Base-by-base conservation (phyloP, 331 rosid species). In the Malus hybrid region DNA sequence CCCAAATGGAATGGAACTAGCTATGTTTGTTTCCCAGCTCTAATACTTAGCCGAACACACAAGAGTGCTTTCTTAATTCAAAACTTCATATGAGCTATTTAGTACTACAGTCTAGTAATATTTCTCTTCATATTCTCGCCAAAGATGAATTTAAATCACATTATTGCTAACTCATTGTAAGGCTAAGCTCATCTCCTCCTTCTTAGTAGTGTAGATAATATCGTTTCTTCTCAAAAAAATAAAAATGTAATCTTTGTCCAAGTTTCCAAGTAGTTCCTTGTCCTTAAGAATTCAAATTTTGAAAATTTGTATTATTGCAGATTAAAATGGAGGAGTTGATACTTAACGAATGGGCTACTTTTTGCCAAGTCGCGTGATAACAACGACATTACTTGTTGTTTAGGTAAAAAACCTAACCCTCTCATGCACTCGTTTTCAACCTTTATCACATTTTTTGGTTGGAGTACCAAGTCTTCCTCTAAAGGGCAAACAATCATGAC, bases 381-480 rank as follows among this genome's bases (percentile, higher is more conserved):
- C 86, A 86, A 36, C 78, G 92, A 88, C 90, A 42, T 87, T 75
- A 76, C 86, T 88, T 85, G 72, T 84, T 69, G 85, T 86, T 90
- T 88, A 80, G 93, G 93, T 88, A 79, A 86, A 75, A 75, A 81
- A 77, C 63, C 59, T 59, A 61, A 80, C 83, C 64, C 74, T 86
- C 77, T 74, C 76, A 55, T 69, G 80, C 69, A 69, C 48, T 42
- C 48, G 48, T 42, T 42, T 42, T 42, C 48, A 42, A 42, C 48
- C 48, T 42, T 42, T 10, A 3, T 10, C 3, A 56, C 84, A 73
- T 42, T 73, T 73, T 42, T 42, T 42, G 3, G 46, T 39, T 39
- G 42, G 10, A 22, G 28, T 72, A 60, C 67, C 0, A 33, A 57
- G 76, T 56, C 55, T 34, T 72, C 67, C 67, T 20, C 5, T 3